These are phyloP conservation scores for Leucogyrophana mollusca DNA, from an alignment of 768 basidiomycete species.

Conservation along the genomic window DNA sequence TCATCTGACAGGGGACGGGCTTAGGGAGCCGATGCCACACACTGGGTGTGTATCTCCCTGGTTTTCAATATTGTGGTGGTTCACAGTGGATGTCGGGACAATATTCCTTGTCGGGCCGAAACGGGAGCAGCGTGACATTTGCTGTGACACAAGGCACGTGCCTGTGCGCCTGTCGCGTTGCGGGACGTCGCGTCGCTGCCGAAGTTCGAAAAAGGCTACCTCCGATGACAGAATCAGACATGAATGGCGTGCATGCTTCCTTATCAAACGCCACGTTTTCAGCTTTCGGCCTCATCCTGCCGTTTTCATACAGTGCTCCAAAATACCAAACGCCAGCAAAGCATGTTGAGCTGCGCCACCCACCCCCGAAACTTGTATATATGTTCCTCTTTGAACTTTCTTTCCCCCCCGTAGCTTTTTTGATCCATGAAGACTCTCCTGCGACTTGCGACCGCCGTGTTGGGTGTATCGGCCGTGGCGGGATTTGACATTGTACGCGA, in stretches of 20 bases:
- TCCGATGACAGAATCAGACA: too few relatives aligned
- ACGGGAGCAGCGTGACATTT: too few relatives aligned
- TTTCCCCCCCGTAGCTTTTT: neutral
- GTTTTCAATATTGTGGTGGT: too few relatives aligned
- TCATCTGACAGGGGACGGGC: too few relatives aligned
- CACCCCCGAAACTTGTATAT: conserved; percentile 6
- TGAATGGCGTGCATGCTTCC: neutral
- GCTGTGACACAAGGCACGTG: too few relatives aligned
- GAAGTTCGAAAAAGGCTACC: too few relatives aligned
- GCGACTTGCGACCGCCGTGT: neutral
- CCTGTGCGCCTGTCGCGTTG: too few relatives aligned
- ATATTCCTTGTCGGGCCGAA: too few relatives aligned
- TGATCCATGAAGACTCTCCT: conserved; percentile 12
- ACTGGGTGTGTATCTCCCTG: too few relatives aligned
- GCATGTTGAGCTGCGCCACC: conserved; percentile 4
- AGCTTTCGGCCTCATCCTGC: neutral
- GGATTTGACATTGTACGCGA: conserved; percentile 39
- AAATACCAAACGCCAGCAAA: conserved; percentile 3
- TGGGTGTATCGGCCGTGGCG: conserved; percentile 8
- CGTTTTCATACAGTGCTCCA: neutral
- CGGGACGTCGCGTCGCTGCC: too few relatives aligned
- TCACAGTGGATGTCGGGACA: too few relatives aligned
- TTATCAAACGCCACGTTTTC: neutral
- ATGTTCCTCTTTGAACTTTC: neutral
- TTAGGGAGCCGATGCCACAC: too few relatives aligned